Evolutionary conservation across 1,139 yeast species (phyloP).

Genomic region (Suhomyces panamericanus): DNA sequence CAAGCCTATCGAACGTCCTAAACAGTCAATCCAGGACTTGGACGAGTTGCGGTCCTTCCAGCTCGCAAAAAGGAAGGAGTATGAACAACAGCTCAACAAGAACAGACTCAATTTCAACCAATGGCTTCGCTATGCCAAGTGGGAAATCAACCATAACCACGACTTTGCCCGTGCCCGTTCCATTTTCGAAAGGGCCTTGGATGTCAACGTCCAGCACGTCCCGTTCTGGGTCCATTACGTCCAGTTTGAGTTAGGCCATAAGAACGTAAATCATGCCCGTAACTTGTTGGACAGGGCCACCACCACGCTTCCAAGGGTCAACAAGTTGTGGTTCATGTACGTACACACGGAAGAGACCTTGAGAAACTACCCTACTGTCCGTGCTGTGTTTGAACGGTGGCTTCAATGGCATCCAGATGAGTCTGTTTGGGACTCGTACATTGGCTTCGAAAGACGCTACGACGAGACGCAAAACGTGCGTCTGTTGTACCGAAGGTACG

Average conservation of each 20-base stretch:
- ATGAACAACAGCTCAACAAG: conserved; percentile 80
- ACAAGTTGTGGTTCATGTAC: conserved; percentile 83
- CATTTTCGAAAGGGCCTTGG: conserved; percentile 83
- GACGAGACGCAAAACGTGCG: conserved; percentile 61
- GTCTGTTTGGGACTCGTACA: conserved; percentile 73
- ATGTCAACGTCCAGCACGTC: conserved; percentile 68
- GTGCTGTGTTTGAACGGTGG: conserved; percentile 80
- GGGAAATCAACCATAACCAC: conserved; percentile 75
- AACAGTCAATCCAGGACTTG: conserved; percentile 65
- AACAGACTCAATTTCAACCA: conserved; percentile 81
- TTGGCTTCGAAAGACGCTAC: conserved; percentile 70
- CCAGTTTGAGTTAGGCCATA: conserved; percentile 69
- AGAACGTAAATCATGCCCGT: conserved; percentile 85
- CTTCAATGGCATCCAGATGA: conserved; percentile 67
- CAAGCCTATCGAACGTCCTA: conserved; percentile 41
- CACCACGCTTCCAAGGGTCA: conserved; percentile 70
- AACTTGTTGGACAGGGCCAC: conserved; percentile 81
- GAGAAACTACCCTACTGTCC: conserved; percentile 60
- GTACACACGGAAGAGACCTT: conserved; percentile 81
- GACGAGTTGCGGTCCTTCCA: conserved; percentile 81
- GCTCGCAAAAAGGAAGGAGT: conserved; percentile 74
- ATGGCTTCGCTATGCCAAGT: conserved; percentile 90
- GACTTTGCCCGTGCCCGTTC: conserved; percentile 79
- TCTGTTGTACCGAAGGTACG: conserved; percentile 55
- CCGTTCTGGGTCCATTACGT: conserved; percentile 88